Evolutionary conservation across 805 yeast genomes (phyloP).

Genomic region (Ogataea methanolica): DNA sequence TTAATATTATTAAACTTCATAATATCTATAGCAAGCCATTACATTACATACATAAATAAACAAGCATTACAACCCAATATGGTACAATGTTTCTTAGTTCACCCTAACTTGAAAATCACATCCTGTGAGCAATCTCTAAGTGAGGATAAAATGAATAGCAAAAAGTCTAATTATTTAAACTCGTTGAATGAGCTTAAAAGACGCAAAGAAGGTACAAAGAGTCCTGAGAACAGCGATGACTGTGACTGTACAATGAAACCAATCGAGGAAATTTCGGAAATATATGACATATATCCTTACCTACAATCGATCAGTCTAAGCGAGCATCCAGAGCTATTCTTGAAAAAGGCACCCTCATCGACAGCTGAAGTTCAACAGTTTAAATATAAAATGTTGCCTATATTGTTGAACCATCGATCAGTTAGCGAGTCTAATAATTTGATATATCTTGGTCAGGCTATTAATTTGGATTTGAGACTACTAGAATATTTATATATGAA

Average conservation of each 20-base stretch:
- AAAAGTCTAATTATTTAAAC: constrained; percentile 15
- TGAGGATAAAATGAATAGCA: constrained; percentile 11
- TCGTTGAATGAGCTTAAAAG: constrained; percentile 9
- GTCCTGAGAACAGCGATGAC: neutral
- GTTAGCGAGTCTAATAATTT: neutral
- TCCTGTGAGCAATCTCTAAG: constrained; percentile 23
- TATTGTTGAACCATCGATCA: no score
- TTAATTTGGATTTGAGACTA: constrained; percentile 20
- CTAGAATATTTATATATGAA: constrained; percentile 18
- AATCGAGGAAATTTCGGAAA: no score
- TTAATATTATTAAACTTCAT: no score
- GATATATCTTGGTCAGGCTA: constrained; percentile 13
- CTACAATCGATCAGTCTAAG: no score
- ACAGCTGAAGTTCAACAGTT: no score
- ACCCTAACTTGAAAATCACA: constrained; percentile 27
- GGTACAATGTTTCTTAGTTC: constrained; percentile 27
- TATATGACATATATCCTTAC: no score
- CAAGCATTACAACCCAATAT: constrained; percentile 3
- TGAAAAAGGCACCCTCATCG: no score
- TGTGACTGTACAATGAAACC: no score
- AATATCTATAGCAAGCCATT: no score
- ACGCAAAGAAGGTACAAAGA: constrained; percentile 1
- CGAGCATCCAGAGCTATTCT: no score
- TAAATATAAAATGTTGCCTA: no score
- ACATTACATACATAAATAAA: no score